phyloP scores from a whole-genome alignment of 352 stramenopile genomes.

The Globisporangium parvum region DNA sequence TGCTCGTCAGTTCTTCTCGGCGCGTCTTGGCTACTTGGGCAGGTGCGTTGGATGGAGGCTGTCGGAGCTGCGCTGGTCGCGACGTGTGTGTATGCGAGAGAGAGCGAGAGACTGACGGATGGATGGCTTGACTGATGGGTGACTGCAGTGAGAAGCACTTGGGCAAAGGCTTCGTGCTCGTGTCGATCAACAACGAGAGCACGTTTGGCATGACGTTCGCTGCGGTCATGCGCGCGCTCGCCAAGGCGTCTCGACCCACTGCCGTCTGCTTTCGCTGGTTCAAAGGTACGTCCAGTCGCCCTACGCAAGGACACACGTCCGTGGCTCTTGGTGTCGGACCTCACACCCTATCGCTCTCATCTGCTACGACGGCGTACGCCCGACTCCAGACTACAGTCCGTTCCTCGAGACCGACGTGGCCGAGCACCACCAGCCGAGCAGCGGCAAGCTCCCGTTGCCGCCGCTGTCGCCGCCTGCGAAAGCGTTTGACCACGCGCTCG shows the following conservation, averaged over 20 bases:
- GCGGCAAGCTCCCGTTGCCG: not conserved
- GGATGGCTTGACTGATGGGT: no score
- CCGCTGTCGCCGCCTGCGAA: conserved; percentile 12
- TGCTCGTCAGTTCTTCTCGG: conserved; percentile 46
- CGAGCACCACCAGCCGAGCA: conserved; percentile 19
- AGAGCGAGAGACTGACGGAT: no score
- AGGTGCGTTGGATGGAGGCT: no score
- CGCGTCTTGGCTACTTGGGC: conserved; percentile 21
- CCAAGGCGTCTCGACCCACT: conserved; percentile 53
- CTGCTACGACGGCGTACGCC: no score
- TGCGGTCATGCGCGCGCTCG: conserved; percentile 43
- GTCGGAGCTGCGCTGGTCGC: no score
- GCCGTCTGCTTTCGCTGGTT: conserved; percentile 78
- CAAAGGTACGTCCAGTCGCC: conserved; percentile 35
- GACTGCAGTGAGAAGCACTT: conserved; percentile 47
- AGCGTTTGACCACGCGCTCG: conserved; percentile 41
- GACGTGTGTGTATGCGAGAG: no score
- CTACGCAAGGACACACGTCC: no score
- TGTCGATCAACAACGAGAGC: conserved; percentile 75
- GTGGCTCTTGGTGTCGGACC: no score
- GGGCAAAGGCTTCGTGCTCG: conserved; percentile 67
- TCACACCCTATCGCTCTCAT: no score
- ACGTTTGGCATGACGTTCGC: conserved; percentile 58
- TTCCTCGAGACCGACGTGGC: conserved; percentile 58
- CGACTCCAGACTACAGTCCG: conserved; percentile 75